Percentiles rank a stretch among this genome's conserved stretches.
Evolutionary conservation across 2,329 filamentous ascomycete genomes (phyloP).

Genomic region (Exophiala oligosperma): DNA sequence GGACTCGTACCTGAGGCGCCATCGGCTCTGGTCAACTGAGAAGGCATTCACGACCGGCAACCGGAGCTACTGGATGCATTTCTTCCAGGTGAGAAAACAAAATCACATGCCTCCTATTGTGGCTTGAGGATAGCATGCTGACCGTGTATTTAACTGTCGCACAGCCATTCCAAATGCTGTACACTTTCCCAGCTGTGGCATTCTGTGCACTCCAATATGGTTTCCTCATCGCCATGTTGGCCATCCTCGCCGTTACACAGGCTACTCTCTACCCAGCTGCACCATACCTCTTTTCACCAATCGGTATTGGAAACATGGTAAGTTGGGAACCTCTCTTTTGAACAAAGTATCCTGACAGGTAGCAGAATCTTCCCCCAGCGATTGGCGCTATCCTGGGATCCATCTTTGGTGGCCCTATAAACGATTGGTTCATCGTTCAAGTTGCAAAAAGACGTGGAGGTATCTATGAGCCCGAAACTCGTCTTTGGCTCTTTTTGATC

Average conservation of each 20-base stretch:
- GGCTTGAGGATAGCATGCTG: too few relatives aligned
- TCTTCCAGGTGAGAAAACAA: constrained; percentile 21
- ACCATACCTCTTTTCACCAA: constrained; percentile 36
- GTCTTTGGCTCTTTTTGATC: constrained; percentile 36
- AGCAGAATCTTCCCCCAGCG: constrained; percentile 37
- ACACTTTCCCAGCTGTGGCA: constrained; percentile 41
- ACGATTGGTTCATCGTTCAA: constrained; percentile 42
- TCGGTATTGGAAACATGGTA: constrained; percentile 31
- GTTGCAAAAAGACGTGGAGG: constrained; percentile 47
- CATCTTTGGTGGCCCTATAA: constrained; percentile 42
- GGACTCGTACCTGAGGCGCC: constrained; percentile 32
- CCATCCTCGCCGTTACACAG: constrained; percentile 34
- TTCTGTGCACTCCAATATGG: constrained; percentile 45
- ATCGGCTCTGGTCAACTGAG: constrained; percentile 30
- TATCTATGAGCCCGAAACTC: constrained; percentile 53
- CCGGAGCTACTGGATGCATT: constrained; percentile 33
- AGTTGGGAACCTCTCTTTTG: too few relatives aligned
- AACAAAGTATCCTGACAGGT: background rate
- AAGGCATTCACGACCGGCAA: constrained; percentile 26
- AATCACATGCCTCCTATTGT: background rate
- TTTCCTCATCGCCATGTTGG: constrained; percentile 39
- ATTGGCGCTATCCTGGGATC: constrained; percentile 43
- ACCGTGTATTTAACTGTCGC: background rate
- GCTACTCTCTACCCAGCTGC: constrained; percentile 39
- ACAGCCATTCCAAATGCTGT: constrained; percentile 34